Evolutionary conservation across 1,139 yeast species (phyloP), one percentile per base, ranked within the genome.

Genomic region (Trichomonascaceae sp.): DNA sequence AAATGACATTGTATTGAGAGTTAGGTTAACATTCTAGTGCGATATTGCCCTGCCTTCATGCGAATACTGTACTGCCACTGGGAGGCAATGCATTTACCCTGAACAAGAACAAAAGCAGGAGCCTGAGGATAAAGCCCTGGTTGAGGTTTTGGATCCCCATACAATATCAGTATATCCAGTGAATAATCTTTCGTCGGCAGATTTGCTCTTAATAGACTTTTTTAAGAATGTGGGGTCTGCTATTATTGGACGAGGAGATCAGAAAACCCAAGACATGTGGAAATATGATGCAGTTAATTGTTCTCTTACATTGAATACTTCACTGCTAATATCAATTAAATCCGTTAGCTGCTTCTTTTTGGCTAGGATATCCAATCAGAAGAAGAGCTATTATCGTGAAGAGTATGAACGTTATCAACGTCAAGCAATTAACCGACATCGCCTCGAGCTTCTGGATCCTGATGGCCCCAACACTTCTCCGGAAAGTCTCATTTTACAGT

Each of bases 61-160:
- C 36, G 55, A 53, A 36, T 53, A 53, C 38, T 53, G 55, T 24
- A 20, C 47, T 5, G 46, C 39, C 15, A 50, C 52, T 9, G 45
- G 45, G 6, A 20, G 52, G 8, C 44, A 17, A 8, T 53, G 55
- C 47, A 27, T 32, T 10, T 53, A 53, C 39, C 50, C 50, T n/a
- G 17, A 13, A 13, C 41, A n/a, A n/a, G 39, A 36, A 36, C 38
- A 32, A 32, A 32, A 5, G 9, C 38, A 32, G n/a, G 10, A 12
- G 5, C 8, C 17, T 6, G 17, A 9, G 9, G 17, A 15, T 4
- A 13, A 36, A 2, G 41, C 41, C 3, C 3, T 36, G 3, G 8
- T 7, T 13, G 41, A 36, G 17, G 3, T n/a, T 15, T 2, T 9
- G 17, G 17, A 36, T 7, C 41, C 17, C 3, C 8, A 15, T 36